Percentiles rank a stretch among this genome's conserved stretches.
These are phyloP conservation scores for Taiwanofungus camphoratus DNA, from an alignment of 1,284 basidiomycete genomes.

Conservation along the genomic window DNA sequence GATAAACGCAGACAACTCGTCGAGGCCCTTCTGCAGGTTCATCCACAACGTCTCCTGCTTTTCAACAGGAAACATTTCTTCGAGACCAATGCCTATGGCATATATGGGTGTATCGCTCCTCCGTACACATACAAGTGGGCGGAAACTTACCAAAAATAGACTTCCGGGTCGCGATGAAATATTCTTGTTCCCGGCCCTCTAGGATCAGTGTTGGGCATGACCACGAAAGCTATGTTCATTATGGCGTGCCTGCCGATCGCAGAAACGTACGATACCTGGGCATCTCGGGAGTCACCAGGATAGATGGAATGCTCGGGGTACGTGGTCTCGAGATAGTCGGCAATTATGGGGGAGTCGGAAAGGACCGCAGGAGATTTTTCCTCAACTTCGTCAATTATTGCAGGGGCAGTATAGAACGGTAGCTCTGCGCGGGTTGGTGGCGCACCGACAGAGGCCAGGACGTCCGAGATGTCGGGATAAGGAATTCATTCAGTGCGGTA, in stretches of 20 bases:
- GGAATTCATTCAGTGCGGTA: constrained; percentile 7
- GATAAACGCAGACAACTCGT: constrained; percentile 5
- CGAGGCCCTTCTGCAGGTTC: constrained; percentile 4
- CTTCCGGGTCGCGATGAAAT: constrained; percentile 3
- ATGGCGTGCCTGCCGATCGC: constrained; percentile 5
- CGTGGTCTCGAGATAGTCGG: constrained; percentile 36
- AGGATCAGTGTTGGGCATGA: constrained; percentile 9
- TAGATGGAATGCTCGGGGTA: constrained; percentile 32
- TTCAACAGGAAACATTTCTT: constrained; percentile 9
- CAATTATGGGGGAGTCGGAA: constrained; percentile 37
- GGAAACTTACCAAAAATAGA: constrained; percentile 4
- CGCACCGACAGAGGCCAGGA: constrained; percentile 3
- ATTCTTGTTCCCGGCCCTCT: constrained; percentile 7
- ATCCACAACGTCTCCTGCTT: constrained; percentile 6
- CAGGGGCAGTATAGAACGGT: constrained; percentile 8
- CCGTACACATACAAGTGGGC: not conserved
- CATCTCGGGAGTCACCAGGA: constrained; percentile 15
- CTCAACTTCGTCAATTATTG: constrained; percentile 6
- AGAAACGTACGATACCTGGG: constrained; percentile 10
- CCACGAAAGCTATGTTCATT: constrained; percentile 5
- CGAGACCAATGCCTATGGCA: constrained; percentile 8
- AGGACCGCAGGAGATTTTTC: constrained; percentile 15
- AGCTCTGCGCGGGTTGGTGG: constrained; percentile 5
- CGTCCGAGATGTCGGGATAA: constrained; percentile 8
- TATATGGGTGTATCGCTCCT: not conserved